Evolutionary conservation across 148 eudicot genomes (phyloP).

Genomic region (Euryodendron excelsum): DNA sequence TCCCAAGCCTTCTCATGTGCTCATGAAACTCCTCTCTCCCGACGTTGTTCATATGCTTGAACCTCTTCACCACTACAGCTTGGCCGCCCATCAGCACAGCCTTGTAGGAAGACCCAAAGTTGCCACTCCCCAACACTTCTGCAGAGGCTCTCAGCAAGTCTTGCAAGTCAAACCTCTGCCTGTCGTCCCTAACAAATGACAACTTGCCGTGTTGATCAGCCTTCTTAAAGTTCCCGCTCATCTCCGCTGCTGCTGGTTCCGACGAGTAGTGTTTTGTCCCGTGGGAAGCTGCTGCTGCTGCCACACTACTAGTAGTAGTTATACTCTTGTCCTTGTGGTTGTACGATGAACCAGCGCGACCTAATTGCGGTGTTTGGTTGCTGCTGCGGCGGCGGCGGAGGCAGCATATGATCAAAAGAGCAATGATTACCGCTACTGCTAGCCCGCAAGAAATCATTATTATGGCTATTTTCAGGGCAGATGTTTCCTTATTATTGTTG

Average conservation of each 20-base stretch:
- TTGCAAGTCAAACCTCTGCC: slow-evolving; percentile 58
- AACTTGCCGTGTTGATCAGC: slow-evolving; percentile 38
- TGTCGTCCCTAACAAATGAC: slow-evolving; percentile 62
- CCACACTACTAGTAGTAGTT: too few species aligned
- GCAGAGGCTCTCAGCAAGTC: slow-evolving; percentile 85
- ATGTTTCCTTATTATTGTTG: not conserved
- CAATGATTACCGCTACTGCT: slow-evolving; percentile 27
- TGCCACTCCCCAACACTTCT: slow-evolving; percentile 82
- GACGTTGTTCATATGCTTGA: slow-evolving; percentile 61
- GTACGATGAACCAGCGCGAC: slow-evolving; percentile 15
- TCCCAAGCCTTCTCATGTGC: slow-evolving; percentile 62
- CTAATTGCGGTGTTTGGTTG: slow-evolving; percentile 8
- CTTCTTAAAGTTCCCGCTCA: slow-evolving; percentile 7
- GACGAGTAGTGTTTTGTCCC: too few species aligned
- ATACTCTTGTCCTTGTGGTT: slow-evolving; percentile 1
- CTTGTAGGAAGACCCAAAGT: slow-evolving; percentile 77
- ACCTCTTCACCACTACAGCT: slow-evolving; percentile 76
- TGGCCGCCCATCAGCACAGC: slow-evolving; percentile 57
- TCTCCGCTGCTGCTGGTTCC: not conserved
- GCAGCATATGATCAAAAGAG: slow-evolving; percentile 22
- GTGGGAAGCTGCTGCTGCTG: too few species aligned
- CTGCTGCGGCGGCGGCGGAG: too few species aligned
- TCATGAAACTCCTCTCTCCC: slow-evolving; percentile 64
- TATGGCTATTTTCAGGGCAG: slow-evolving; percentile 24
- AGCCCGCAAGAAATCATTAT: slow-evolving; percentile 25